These are phyloP conservation scores for Geotrichum candidum DNA, from an alignment of 1,139 yeast species.

Conservation along the genomic window DNA sequence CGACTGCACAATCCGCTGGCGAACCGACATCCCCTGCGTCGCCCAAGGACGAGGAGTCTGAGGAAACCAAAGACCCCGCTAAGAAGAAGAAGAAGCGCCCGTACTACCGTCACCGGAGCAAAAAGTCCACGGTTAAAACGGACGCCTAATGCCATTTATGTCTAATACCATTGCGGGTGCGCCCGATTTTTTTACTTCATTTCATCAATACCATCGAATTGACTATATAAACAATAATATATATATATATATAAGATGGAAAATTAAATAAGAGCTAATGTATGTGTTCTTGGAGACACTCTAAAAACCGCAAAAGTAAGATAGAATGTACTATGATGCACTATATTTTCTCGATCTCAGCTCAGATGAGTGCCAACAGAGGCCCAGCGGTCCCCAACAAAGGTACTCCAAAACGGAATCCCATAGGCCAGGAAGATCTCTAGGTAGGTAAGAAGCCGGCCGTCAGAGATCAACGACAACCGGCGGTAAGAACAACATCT, in stretches of 20 bases:
- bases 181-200: not conserved
- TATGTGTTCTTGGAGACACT: slow-evolving; percentile 32
- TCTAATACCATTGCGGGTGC: not conserved
- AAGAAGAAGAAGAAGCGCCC: slow-evolving; percentile 4
- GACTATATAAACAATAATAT: not conserved
- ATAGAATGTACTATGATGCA: slow-evolving; percentile 31
- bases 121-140: not conserved
- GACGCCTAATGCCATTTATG: not conserved
- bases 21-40: not conserved
- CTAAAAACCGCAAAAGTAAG: slow-evolving; percentile 20
- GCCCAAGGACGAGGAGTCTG: not conserved
- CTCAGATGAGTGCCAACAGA: slow-evolving; percentile 3
- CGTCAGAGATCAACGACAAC: slow-evolving; percentile 7
- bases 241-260: not conserved
- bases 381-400: slow-evolving; percentile 1
- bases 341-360: slow-evolving; percentile 16
- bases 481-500: not conserved
- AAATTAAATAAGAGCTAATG: slow-evolving; percentile 17
- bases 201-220: not conserved
- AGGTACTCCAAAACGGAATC: slow-evolving; percentile 22
- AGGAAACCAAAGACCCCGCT: not conserved
- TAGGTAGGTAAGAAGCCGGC: slow-evolving; percentile 10
- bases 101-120: not conserved
- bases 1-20: not conserved
- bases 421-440: slow-evolving; percentile 18